Conservation (phyloP, 225 moss, liverwort and hornwort species). For the Bryum argenteum region DNA sequence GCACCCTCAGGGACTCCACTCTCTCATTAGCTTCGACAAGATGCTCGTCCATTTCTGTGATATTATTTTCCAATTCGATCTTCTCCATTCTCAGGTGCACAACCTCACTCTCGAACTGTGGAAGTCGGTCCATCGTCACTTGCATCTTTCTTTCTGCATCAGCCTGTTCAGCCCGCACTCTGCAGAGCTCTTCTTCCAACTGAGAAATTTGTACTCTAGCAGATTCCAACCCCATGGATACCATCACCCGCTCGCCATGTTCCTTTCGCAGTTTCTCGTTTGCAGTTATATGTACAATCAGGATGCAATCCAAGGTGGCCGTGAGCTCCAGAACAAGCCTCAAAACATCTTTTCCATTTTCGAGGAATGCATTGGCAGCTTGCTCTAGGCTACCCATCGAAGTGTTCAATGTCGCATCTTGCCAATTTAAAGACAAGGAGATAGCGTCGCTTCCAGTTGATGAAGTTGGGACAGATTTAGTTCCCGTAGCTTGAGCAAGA, state of each 20-base stretch:
- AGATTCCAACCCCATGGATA: slow-evolving; percentile 39
- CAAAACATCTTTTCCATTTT: slow-evolving; percentile 31
- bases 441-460: slow-evolving; percentile 19
- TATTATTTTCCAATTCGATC: slow-evolving; percentile 32
- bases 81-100: slow-evolving; percentile 43
- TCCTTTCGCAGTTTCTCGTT: slow-evolving; percentile 37
- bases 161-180: slow-evolving; percentile 35
- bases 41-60: slow-evolving; percentile 48
- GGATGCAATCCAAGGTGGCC: slow-evolving; percentile 43
- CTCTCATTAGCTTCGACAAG: slow-evolving; percentile 48
- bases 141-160: slow-evolving; percentile 41
- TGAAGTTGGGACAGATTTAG: slow-evolving; percentile 20
- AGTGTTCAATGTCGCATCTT: slow-evolving; percentile 39
- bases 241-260: slow-evolving; percentile 25
- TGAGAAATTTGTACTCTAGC: slow-evolving; percentile 36
- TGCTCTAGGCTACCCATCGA: slow-evolving; percentile 42
- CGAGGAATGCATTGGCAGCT: slow-evolving; percentile 40
- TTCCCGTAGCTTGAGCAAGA: slow-evolving; percentile 48
- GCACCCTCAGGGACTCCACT: slow-evolving; percentile 41
- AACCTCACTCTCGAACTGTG: slow-evolving; percentile 41
- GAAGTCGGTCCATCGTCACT: slow-evolving; percentile 28
- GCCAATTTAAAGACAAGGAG: slow-evolving; percentile 43
- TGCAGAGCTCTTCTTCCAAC: slow-evolving; percentile 54
- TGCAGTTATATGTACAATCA: slow-evolving; percentile 20
- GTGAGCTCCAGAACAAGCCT: slow-evolving; percentile 46